Evolutionary conservation across 148 eudicot genomes (phyloP).

Genomic region (Silene conica): DNA sequence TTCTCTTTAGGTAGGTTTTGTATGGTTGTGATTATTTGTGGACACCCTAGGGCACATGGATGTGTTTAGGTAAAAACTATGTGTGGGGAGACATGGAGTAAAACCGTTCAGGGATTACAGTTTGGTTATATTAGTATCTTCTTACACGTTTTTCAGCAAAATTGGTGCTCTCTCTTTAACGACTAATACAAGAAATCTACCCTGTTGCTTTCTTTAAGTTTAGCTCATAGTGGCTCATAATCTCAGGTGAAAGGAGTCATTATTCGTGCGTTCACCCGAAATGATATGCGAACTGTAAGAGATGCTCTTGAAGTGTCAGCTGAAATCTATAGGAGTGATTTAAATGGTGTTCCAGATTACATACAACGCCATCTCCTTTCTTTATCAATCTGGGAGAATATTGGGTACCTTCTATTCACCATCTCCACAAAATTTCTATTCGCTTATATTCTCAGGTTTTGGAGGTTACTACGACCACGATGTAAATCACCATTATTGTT

Average conservation of each 20-base stretch:
- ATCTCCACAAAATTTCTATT: background rate
- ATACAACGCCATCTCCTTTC: slow-evolving; percentile 29
- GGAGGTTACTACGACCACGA: too few species aligned
- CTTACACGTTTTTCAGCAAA: background rate
- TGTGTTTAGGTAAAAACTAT: background rate
- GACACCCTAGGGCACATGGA: background rate
- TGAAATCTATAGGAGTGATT: slow-evolving; percentile 75
- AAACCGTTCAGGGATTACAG: background rate
- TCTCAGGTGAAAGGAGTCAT: slow-evolving; percentile 77
- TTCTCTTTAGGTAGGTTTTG: background rate
- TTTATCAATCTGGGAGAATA: slow-evolving; percentile 50
- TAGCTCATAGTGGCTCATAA: background rate
- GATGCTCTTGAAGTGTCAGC: slow-evolving; percentile 97
- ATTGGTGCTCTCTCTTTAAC: background rate
- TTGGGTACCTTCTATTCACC: slow-evolving; percentile 40
- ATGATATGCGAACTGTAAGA: slow-evolving; percentile 73
- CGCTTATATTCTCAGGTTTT: too few species aligned
- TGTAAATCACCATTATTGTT: background rate
- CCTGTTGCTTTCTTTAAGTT: background rate
- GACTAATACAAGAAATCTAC: background rate
- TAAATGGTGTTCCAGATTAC: slow-evolving; percentile 51
- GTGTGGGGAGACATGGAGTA: background rate
- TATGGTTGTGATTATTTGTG: background rate
- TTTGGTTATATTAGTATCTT: background rate
- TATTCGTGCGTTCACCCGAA: slow-evolving; percentile 68